phyloP scores from a whole-genome alignment of 164 flowering plant species.

The Aristolochia contorta region DNA sequence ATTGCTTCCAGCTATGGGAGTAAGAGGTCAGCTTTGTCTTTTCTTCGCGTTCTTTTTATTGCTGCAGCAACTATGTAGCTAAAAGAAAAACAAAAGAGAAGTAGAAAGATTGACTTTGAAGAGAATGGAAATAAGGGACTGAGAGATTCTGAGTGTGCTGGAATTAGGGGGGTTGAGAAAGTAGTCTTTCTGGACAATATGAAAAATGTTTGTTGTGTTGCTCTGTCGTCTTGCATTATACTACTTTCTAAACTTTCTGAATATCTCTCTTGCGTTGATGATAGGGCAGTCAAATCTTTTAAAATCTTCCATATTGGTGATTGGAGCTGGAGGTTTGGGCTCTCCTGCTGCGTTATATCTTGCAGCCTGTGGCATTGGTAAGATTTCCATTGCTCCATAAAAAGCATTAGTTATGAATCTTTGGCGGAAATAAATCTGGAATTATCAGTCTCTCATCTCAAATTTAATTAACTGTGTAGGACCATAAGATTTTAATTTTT shows the following conservation, averaged over 20 bases:
- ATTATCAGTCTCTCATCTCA: no score
- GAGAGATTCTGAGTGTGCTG: no score
- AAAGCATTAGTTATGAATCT: not conserved
- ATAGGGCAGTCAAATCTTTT: slow-evolving; percentile 67
- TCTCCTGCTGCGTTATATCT: slow-evolving; percentile 88
- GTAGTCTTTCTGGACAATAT: no score
- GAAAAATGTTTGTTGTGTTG: no score
- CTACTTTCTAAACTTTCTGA: not conserved
- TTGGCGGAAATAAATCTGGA: no score
- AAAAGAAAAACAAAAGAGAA: no score
- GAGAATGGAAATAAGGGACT: no score
- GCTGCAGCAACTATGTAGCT: not conserved
- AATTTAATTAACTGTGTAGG: no score
- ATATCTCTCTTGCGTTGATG: slow-evolving; percentile 3
- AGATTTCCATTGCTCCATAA: slow-evolving; percentile 12
- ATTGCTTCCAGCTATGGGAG: slow-evolving; percentile 79
- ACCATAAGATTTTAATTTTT: no score
- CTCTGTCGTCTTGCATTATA: no score
- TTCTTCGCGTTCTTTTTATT: not conserved
- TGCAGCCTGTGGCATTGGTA: slow-evolving; percentile 93
- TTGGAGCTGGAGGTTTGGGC: slow-evolving; percentile 98
- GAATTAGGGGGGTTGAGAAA: no score
- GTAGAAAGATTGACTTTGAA: no score
- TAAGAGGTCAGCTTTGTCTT: slow-evolving; percentile 35
- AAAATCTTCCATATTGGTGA: slow-evolving; percentile 78